phyloP scores from a whole-genome alignment of 495 filamentous ascomycete species.

The Sordaria brevicollis region DNA sequence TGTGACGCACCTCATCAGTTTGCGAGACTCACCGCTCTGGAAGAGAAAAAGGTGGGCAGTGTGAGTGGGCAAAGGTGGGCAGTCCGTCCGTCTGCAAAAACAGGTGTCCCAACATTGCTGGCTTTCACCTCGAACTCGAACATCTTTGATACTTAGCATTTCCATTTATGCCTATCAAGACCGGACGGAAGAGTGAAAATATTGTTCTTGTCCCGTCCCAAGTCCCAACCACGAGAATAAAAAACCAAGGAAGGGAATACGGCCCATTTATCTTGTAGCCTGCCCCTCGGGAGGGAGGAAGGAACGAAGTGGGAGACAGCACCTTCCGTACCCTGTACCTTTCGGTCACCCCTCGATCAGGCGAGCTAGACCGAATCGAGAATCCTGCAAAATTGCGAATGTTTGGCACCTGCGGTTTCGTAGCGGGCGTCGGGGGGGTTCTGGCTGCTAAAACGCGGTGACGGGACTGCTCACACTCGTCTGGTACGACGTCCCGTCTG shows the following conservation, averaged over 20 bases:
- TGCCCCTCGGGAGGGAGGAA: slow-evolving; percentile 1
- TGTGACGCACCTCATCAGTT: not conserved
- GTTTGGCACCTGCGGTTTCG: slow-evolving; percentile 2
- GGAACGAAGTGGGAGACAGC: not conserved
- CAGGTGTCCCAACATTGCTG: not conserved
- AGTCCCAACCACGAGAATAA: not conserved
- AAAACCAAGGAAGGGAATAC: not conserved
- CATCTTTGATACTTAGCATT: not conserved
- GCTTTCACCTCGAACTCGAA: not conserved
- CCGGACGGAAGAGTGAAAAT: not conserved
- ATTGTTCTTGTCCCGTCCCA: not conserved
- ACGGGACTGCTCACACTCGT: no score
- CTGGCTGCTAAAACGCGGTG: slow-evolving; percentile 4
- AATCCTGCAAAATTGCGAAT: slow-evolving; percentile 18
- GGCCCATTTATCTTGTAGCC: slow-evolving; percentile 1
- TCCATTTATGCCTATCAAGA: not conserved
- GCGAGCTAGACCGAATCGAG: slow-evolving; percentile 9
- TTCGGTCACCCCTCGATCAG: not conserved
- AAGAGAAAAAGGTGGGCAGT: not conserved
- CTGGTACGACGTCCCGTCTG: slow-evolving; percentile 1
- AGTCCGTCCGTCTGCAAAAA: not conserved
- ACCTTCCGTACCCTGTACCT: slow-evolving; percentile 5
- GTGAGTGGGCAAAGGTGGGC: not conserved
- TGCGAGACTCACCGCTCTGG: slow-evolving; percentile 11
- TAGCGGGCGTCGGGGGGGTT: slow-evolving; percentile 1